Evolutionary conservation across 2,329 filamentous ascomycete species (phyloP), one percentile per base, ranked within the genome.

Genomic region (Beauveria scarabaeidicola): DNA sequence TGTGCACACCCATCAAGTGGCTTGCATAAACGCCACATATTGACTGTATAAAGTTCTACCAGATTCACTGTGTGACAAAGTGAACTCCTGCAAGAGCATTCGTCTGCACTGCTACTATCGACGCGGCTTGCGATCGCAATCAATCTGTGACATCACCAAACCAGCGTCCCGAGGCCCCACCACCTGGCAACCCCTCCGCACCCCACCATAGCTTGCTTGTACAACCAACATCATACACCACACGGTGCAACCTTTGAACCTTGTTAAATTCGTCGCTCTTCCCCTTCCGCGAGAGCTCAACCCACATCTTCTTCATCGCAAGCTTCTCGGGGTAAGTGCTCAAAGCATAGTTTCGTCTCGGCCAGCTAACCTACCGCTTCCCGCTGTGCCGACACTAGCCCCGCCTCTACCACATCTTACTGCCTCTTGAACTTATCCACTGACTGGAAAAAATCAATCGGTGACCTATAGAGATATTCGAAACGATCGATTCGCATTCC

Each of bases 141-240:
- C 19, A 19, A 43, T 25, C 17, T 29, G 55, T 58, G 55, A 58
- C 55, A 58, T 58, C 55, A 57, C 41, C 15, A 29, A 29, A n/a
- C 17, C 41, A 44, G 6, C 19, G n/a, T 58, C 55, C 46, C 25
- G 36, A 43, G 38, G 55, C 55, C 46, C 47, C 47, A 23, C 55
- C 46, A 50, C 17, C 54, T 43, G 44, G 23, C 8, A 32, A 58
- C 55, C 55, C 55, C 55, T 51, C 46, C 23, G 17, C n/a, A 58
- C 55, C 55, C 55, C 55, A 51, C 55, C 55, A 58, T 58, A 51
- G 55, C 46, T 58, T 27, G 23, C n/a, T 58, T 27, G 23, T 11
- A 11, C 21, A 25, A 51, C 40, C 29, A 56, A 23, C 53, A 48
- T 56, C 43, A 56, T 48, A 19, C 15, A 51, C 10, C 9, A n/a